Base-by-base conservation (phyloP, 306 rosid species). In the Pterocarpus santalinus region DNA sequence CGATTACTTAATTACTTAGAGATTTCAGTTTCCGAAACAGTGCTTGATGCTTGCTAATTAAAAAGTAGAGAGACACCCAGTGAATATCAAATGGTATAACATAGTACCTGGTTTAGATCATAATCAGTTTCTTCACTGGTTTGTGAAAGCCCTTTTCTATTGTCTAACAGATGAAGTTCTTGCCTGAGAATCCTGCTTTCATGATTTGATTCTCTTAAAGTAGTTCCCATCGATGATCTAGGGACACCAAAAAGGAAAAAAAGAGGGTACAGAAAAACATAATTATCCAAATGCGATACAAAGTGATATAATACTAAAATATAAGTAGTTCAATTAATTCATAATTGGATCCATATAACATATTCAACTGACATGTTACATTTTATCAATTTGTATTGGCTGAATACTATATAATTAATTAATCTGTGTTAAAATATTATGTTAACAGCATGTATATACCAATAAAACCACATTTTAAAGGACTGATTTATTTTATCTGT, bases 91-190 rank as follows among this genome's bases (percentile, higher is more conserved):
- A 65, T 14, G 15, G 47, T 36, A n/a, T 14, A 4, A 63, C 35
- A 34, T 13, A 17, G 10, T 78, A 83, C 86, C 86, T 83, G 83
- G 35, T 83, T 83, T 36, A 73, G 77, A 58, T 72, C 80, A 66
- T 73, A 72, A 57, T 83, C 49, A 44, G 55, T 44, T 72, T 78
- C 80, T 78, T 83, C 80, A 15, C 75, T 77, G 57, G 38, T 83
- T 22, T 83, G 76, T 35, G 80, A 78, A 83, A 78, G 13, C 47
- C 70, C 71, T 5, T 71, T 52, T 33, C 49, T 41, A 5, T 52
- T 35, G 56, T 65, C 51, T 72, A 72, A 65, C 15, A 72, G 60
- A 57, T 72, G 69, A 41, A 78, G 36, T 35, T 83, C 83, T 36
- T 3, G 30, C 53, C 16, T 77, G 4, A 2, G 30, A 55, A 52